Conservation (phyloP, 208 protist species). For the Leishmania major region DNA sequence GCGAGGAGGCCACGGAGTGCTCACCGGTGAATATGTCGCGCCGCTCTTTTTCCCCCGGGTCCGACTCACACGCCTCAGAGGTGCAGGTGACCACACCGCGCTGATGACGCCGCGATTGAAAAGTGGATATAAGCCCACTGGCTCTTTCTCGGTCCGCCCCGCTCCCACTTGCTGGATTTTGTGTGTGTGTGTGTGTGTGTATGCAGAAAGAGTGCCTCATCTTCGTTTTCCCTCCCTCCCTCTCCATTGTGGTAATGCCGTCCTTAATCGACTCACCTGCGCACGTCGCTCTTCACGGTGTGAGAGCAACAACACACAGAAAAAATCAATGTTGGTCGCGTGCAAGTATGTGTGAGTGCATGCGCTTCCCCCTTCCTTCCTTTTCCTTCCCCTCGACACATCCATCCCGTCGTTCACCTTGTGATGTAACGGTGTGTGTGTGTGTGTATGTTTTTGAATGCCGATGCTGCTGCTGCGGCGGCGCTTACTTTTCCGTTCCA, state of each 20-base stretch:
- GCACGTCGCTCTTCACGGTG: too few species aligned
- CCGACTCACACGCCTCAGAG: not conserved
- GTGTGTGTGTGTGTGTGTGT: too few species aligned
- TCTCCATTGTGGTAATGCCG: not conserved
- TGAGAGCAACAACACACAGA: too few species aligned
- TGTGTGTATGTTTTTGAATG: not conserved
- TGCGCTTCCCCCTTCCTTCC: not conserved
- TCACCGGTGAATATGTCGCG: too few species aligned
- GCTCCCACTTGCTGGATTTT: not conserved
- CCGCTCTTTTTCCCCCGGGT: not conserved
- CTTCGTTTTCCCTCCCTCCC: not conserved
- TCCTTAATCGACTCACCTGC: too few species aligned
- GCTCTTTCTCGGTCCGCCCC: not conserved
- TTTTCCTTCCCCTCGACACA: not conserved
- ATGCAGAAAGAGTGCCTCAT: not conserved
- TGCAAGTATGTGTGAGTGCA: not conserved
- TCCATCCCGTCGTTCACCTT: not conserved
- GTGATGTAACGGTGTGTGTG: not conserved
- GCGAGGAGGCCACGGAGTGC: not conserved
- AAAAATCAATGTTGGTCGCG: rapidly evolving
- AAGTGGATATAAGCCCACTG: too few species aligned
- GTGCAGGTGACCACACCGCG: not conserved
- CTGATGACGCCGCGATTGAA: not conserved
- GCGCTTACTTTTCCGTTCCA: not conserved
- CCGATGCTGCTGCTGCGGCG: not conserved